Evolutionary conservation across 352 stramenopile species (phyloP), one percentile per base, ranked within the genome.

Genomic region (Pythium sp.): DNA sequence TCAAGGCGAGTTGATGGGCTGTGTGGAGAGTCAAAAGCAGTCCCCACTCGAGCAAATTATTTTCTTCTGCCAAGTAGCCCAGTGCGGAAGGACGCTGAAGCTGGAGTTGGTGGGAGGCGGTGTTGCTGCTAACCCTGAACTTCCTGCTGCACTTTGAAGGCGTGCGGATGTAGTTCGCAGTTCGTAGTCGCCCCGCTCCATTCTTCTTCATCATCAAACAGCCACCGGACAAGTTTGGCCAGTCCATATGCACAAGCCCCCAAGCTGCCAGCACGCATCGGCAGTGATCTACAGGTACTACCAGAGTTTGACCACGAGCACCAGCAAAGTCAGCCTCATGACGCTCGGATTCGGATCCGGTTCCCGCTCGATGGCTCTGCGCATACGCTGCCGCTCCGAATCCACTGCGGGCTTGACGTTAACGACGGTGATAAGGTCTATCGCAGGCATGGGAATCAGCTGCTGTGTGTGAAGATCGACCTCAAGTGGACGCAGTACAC

Each of bases 381-480:
- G 53, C 62, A 68, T 38, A 18, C 36, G 2, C 26, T 56, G 15
- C 34, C 62, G 2, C 1, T 68, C 24, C 51, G 22, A 2, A 62
- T 68, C 5, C 11, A 14, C 7, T 68, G 62, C 14, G 49, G 12
- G 28, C 51, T 66, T 53, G 18, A 22, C 14, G 26, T 47, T 2
- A 4, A 32, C 26, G 26, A 62, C 30, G n/a, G 15, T n/a, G 36
- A 54, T 4, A 26, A 56, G 11, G 55, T 68, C 38, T 38, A 41
- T n/a, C 36, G 38, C 20, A 5, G 14, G 7, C 36, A 60, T 26
- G 20, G 22, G 15, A 18, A 30, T 5, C 22, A 59, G 5, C 62
- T 68, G 11, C 8, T 68, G 32, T 71, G 58, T 24, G 41, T 69
- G 20, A 56, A 69, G 36, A 58, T 69, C 4, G 56, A 64, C 8